Conservation (phyloP, 1,139 yeast species). For the Candida tunisiensis region DNA sequence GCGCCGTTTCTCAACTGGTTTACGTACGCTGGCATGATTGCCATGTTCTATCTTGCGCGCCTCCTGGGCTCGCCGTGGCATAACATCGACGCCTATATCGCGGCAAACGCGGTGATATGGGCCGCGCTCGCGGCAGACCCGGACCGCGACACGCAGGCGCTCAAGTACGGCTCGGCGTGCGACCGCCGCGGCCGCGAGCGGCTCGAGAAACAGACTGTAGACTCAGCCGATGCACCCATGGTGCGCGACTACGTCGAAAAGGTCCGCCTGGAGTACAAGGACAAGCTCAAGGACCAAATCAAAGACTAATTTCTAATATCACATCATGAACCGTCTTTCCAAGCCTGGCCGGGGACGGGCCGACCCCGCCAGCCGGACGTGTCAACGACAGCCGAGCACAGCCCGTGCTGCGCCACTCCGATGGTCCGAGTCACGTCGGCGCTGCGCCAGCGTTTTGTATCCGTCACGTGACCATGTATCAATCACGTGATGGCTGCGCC, state of each 20-base stretch:
- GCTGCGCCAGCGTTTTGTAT: too few species aligned
- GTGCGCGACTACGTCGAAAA: slow-evolving; percentile 42
- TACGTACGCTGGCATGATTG: slow-evolving; percentile 73
- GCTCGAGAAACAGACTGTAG: slow-evolving; percentile 33
- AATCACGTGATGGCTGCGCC: too few species aligned
- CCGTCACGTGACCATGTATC: too few species aligned
- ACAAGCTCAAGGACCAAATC: slow-evolving; percentile 54
- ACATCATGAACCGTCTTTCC: too few species aligned
- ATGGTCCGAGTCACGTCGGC: too few species aligned
- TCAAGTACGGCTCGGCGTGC: slow-evolving; percentile 66
- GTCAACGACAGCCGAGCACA: too few species aligned
- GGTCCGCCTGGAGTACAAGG: slow-evolving; percentile 48
- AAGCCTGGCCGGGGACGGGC: too few species aligned
- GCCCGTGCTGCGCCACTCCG: too few species aligned
- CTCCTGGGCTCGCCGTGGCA: slow-evolving; percentile 75
- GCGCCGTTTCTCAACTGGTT: slow-evolving; percentile 58
- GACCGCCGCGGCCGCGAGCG: slow-evolving; percentile 47
- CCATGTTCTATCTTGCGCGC: slow-evolving; percentile 73
- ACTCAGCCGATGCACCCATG: too few species aligned
- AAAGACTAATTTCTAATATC: too few species aligned
- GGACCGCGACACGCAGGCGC: slow-evolving; percentile 28
- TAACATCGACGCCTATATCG: slow-evolving; percentile 72
- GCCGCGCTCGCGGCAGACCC: slow-evolving; percentile 33
- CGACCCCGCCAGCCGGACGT: too few species aligned
- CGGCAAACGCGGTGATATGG: slow-evolving; percentile 72